Conservation (phyloP, 495 filamentous ascomycete species). For the Pseudomonodictys pantanalensis region DNA sequence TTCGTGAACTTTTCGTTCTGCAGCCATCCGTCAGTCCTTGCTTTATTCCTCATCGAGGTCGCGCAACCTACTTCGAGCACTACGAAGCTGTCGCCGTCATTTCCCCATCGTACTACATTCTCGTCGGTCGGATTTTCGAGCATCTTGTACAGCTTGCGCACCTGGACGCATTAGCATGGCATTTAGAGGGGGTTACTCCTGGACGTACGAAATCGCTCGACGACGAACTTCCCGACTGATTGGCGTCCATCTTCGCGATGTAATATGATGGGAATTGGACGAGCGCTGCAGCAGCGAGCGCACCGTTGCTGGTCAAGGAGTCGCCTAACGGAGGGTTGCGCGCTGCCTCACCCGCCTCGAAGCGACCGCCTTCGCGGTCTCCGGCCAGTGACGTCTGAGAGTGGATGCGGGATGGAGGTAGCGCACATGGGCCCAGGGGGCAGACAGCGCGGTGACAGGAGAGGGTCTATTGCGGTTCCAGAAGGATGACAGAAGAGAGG, state of each 20-base stretch:
- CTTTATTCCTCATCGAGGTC: background rate
- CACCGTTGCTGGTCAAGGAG: too few relatives aligned
- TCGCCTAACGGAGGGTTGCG: background rate
- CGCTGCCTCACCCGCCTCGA: background rate
- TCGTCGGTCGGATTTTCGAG: conserved; percentile 92
- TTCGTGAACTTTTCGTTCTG: conserved; percentile 99
- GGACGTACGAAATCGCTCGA: conserved; percentile 74
- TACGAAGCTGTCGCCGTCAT: conserved; percentile 92
- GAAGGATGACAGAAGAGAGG: background rate
- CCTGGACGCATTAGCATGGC: conserved; percentile 51
- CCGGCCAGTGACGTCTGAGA: conserved; percentile 10
- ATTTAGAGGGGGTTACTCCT: conserved; percentile 24
- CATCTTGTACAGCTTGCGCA: conserved; percentile 99
- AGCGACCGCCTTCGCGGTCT: background rate
- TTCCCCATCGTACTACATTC: conserved; percentile 91
- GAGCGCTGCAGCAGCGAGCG: too few relatives aligned
- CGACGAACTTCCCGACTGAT: conserved; percentile 41
- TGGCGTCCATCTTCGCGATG: conserved; percentile 34
- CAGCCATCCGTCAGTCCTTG: conserved; percentile 1
- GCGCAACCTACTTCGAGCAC: conserved; percentile 76
- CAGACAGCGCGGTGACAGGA: background rate
- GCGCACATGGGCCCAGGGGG: background rate
- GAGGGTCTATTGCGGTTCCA: background rate
- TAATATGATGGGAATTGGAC: too few relatives aligned
- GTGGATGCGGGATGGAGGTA: background rate